Conservation (phyloP, 148 eudicot genomes). For the Amaranthus hypochondriacus region DNA sequence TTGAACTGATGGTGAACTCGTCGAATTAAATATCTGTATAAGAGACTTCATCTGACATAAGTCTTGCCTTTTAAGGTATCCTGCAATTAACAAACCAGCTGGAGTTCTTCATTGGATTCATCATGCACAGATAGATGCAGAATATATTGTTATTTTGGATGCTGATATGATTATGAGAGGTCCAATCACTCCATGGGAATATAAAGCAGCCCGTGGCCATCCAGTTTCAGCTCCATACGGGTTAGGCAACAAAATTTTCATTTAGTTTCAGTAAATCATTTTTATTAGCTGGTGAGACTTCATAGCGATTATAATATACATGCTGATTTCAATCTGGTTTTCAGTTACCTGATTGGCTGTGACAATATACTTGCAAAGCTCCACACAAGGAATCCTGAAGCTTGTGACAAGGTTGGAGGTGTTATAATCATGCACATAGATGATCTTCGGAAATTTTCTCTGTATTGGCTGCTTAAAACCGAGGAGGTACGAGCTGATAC, state of each 20-base stretch:
- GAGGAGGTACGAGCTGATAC: conserved; percentile 91
- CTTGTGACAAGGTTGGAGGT: conserved; percentile 96
- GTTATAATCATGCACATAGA: conserved; percentile 91
- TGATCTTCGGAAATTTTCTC: conserved; percentile 78
- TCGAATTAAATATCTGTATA: not conserved
- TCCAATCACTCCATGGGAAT: conserved; percentile 95
- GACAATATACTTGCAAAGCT: conserved; percentile 83
- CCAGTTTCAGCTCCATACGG: conserved; percentile 95
- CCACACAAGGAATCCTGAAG: conserved; percentile 84
- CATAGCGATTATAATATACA: not conserved
- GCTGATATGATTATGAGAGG: conserved; percentile 99
- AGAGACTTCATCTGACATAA: not conserved
- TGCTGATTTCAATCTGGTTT: conserved; percentile 2
- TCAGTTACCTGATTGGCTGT: conserved; percentile 96
- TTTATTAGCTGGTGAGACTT: not conserved
- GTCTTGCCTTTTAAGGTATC: conserved; percentile 56
- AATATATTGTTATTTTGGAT: conserved; percentile 78
- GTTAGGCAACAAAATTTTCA: conserved; percentile 36
- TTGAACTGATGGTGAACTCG: not conserved
- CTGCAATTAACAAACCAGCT: conserved; percentile 99
- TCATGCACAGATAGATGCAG: conserved; percentile 80
- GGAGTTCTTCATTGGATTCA: conserved; percentile 89
- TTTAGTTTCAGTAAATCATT: not conserved
- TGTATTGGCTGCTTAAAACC: conserved; percentile 81
- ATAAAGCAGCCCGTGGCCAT: conserved; percentile 68